Evolutionary conservation across 768 basidiomycete genomes (phyloP), one percentile per base, ranked within the genome.

Genomic region (Multifurca ochricompacta): DNA sequence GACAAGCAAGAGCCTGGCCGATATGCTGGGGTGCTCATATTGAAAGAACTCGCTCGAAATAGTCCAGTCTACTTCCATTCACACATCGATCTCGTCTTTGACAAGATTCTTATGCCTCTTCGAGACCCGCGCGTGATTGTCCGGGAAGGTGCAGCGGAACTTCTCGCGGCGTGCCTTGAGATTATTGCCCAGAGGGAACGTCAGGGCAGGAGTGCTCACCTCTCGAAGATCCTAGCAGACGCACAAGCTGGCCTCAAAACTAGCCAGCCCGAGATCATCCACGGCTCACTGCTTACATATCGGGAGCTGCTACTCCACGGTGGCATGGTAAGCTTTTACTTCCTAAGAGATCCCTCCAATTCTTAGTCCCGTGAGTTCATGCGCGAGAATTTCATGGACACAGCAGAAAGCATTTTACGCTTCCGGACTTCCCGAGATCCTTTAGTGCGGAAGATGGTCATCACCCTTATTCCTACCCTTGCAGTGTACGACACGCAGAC

Each of bases 401-500:
- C 90, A 6, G 91, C 91, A 55, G 94, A 97, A 50, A 83, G 89
- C 60, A 90, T 97, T 43, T 75, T 98, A 27, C 80, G 82, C 34
- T 96, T 94, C 75, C 86, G 85, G 67, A 79, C 85, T 8, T 87
- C 91, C 66, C 79, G 91, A 59, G 96, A 99, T 63, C 72, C 80
- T 18, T 80, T 91, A 35, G 87, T 99, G 55, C 83, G 92, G 40
- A 88, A 90, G 69, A 92, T 91, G 73, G 94, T 98, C 56, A 93
- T 98, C 64, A 87, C 89, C 7, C 82, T 99, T 65, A 93, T 99
- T 41, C 95, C 96, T 1, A 89, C 90, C 4, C 80, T 98, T 58
- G 95, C 94, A 21, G 84, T 86, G 3, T 99, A 97, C 68, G 92
- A 98, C 65, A 90, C 90, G 1, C 83, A 89, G 66, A 90, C 86